Conservation (phyloP, 352 stramenopile genomes). For the Pythium oligandrum region DNA sequence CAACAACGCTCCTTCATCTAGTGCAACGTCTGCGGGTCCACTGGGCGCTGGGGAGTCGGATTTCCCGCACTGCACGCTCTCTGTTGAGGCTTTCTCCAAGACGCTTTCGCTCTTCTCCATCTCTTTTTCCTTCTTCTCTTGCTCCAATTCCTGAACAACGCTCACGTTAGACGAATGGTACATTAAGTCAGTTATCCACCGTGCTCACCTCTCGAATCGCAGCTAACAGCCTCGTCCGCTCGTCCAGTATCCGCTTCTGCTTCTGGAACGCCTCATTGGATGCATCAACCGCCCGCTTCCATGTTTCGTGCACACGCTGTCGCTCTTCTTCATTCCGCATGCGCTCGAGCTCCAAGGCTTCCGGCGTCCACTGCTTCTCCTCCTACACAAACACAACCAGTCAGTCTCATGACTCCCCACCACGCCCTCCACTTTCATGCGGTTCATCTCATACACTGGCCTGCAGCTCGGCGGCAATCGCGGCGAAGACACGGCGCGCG, state of each 20-base stretch:
- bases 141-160: slow-evolving; percentile 16
- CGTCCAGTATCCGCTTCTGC: slow-evolving; percentile 36
- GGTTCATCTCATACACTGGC: slow-evolving; percentile 20
- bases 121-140: slow-evolving; percentile 18
- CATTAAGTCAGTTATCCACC: not conserved
- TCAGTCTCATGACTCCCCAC: not conserved
- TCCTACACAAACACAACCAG: slow-evolving; percentile 18
- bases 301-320: slow-evolving; percentile 52
- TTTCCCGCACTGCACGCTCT: not conserved
- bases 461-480: slow-evolving; percentile 44
- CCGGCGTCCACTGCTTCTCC: slow-evolving; percentile 30
- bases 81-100: not conserved
- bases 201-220: slow-evolving; percentile 49
- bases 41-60: not conserved
- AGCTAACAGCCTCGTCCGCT: slow-evolving; percentile 44
- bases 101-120: not conserved
- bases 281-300: slow-evolving; percentile 34
- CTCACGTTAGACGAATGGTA: not conserved
- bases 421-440: not conserved
- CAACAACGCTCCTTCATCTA: not conserved
- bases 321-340: slow-evolving; percentile 56
- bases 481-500: slow-evolving; percentile 58
- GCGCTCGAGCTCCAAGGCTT: slow-evolving; percentile 39
- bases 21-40: not conserved
- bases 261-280: slow-evolving; percentile 38